Conservation (phyloP, 2,329 filamentous ascomycete species). For the Clarireedia monteithiana region DNA sequence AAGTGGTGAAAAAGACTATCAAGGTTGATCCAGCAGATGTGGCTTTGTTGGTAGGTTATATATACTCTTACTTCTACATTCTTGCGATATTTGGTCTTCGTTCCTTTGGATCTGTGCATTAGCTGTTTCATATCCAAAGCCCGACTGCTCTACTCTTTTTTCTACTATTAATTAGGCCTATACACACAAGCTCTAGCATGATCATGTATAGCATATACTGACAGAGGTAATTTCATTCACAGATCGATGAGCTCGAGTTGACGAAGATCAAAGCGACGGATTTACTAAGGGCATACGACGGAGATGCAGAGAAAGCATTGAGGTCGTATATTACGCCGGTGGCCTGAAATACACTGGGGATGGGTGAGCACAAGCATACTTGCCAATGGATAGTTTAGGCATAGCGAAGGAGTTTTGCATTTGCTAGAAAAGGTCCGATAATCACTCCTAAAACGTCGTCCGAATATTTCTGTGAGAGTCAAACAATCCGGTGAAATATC, state of each 20-base stretch:
- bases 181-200: background rate
- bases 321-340: conserved; percentile 42
- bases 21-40: conserved; percentile 72
- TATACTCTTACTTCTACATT: background rate
- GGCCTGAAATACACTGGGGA: conserved; percentile 9
- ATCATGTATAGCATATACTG: conserved; percentile 4
- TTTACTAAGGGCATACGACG: conserved; percentile 63
- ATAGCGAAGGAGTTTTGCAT: conserved; percentile 19
- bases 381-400: conserved; percentile 4
- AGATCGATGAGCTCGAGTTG: conserved; percentile 66
- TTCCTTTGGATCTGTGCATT: background rate
- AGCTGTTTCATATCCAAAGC: background rate
- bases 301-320: conserved; percentile 61
- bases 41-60: conserved; percentile 50
- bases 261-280: conserved; percentile 67
- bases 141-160: too few species aligned
- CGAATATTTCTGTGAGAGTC: background rate
- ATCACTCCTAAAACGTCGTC: background rate
- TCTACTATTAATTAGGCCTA: too few species aligned
- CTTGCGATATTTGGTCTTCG: background rate
- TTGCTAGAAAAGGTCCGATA: background rate
- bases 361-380: background rate
- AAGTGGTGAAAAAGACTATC: conserved; percentile 49
- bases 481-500: background rate
- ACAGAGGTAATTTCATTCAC: conserved; percentile 4